phyloP scores from a whole-genome alignment of 1,284 basidiomycete species.

The Sporisorium exsertum region DNA sequence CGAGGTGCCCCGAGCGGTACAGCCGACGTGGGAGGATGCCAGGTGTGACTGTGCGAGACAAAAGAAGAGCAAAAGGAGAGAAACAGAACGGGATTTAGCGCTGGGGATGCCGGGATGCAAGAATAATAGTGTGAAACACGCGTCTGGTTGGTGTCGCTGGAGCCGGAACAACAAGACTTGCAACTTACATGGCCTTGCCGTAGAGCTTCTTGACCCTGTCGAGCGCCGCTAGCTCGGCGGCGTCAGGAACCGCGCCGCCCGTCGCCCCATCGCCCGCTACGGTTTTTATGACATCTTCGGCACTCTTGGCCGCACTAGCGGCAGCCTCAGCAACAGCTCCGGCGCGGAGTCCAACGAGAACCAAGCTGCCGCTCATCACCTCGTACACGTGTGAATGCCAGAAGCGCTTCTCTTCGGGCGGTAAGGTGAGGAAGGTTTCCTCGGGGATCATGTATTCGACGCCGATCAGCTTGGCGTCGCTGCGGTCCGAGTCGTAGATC shows the following conservation, averaged over 20 bases:
- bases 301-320: constrained; percentile 19
- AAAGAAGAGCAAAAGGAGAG: too few relatives aligned
- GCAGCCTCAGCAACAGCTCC: constrained; percentile 17
- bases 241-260: constrained; percentile 43
- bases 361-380: constrained; percentile 73
- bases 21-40: constrained; percentile 23
- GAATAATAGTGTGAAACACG: neutral
- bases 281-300: constrained; percentile 16
- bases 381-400: constrained; percentile 74
- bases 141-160: neutral
- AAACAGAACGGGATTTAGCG: too few relatives aligned
- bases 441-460: constrained; percentile 74
- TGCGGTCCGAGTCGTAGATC: constrained; percentile 73
- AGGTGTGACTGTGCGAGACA: constrained; percentile 16
- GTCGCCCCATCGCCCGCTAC: constrained; percentile 12
- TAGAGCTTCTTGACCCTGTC: constrained; percentile 36
- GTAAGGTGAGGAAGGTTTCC: constrained; percentile 71
- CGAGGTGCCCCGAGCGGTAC: constrained; percentile 36
- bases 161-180: neutral
- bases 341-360: constrained; percentile 55
- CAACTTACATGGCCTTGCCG: constrained; percentile 32
- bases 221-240: constrained; percentile 30
- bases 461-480: constrained; percentile 73
- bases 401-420: constrained; percentile 72
- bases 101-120: too few relatives aligned